A percentile compares a stretch with the other conserved stretches of the same genome.
These are phyloP conservation scores for Stachybotrys elegans DNA, from an alignment of 2,329 filamentous ascomycete species.

Conservation along the genomic window DNA sequence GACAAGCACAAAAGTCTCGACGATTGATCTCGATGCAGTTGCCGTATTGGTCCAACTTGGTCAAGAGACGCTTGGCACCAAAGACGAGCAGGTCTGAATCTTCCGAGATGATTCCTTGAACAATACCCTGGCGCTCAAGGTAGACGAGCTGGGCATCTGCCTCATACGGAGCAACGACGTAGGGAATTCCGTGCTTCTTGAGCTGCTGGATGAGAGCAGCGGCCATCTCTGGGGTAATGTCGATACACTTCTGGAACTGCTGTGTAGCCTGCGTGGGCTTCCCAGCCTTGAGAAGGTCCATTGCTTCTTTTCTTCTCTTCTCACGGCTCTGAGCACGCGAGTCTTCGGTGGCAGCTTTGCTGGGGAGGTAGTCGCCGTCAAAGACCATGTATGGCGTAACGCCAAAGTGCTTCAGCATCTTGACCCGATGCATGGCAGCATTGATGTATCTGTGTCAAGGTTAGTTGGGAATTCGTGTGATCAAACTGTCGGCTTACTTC, in stretches of 20 bases:
- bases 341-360: conserved; percentile 82
- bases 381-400: conserved; percentile 95
- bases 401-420: conserved; percentile 91
- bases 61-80: conserved; percentile 82
- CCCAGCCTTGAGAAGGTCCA: conserved; percentile 77
- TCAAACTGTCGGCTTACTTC: conserved; percentile 54
- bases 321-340: conserved; percentile 71
- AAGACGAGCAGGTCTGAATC: conserved; percentile 96
- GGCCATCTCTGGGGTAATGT: conserved; percentile 96
- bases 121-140: conserved; percentile 77
- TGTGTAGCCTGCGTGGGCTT: conserved; percentile 74
- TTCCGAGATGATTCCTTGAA: conserved; percentile 87
- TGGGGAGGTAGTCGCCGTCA: conserved; percentile 90
- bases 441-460: conserved; percentile 68
- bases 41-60: conserved; percentile 91
- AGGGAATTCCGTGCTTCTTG: conserved; percentile 73
- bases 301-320: conserved; percentile 68
- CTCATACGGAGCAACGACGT: conserved; percentile 94
- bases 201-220: conserved; percentile 85
- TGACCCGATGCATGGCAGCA: conserved; percentile 82
- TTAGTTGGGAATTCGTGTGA: conserved; percentile 2
- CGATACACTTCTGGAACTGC: conserved; percentile 91
- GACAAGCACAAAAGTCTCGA: conserved; percentile 80
- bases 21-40: conserved; percentile 90
- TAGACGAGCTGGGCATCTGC: conserved; percentile 97